Conservation (phyloP, 2,329 filamentous ascomycete genomes). For the Orbilia ellipsospora region DNA sequence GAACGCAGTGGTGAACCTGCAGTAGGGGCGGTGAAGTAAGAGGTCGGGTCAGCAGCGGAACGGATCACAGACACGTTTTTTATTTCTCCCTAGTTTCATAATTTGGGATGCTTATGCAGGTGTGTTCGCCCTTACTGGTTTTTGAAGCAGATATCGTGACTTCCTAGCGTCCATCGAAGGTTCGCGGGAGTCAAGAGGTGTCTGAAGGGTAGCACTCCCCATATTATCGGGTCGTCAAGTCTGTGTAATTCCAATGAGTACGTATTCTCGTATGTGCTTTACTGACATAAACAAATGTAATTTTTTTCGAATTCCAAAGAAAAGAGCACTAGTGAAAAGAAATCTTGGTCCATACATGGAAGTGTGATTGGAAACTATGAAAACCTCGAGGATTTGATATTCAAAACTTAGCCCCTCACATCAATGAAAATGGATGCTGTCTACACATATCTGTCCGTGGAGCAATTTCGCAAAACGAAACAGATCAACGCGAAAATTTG, state of each 20-base stretch:
- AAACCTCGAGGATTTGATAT: slow-evolving; percentile 10
- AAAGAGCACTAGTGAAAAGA: slow-evolving; percentile 5
- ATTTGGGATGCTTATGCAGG: not conserved
- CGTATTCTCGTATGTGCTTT: slow-evolving; percentile 57
- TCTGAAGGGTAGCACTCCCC: slow-evolving; percentile 83
- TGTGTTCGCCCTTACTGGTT: slow-evolving; percentile 30
- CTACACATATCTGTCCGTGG: too few relatives aligned
- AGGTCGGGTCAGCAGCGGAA: slow-evolving; percentile 6
- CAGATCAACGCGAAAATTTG: too few relatives aligned
- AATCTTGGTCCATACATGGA: slow-evolving; percentile 74
- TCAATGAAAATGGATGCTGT: too few relatives aligned
- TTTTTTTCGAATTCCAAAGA: not conserved
- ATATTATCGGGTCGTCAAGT: slow-evolving; percentile 92
- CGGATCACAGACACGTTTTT: not conserved
- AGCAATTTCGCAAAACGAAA: too few relatives aligned
- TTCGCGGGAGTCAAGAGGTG: slow-evolving; percentile 79
- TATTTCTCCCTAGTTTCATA: not conserved
- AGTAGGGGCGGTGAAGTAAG: slow-evolving; percentile 6
- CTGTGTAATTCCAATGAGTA: slow-evolving; percentile 65
- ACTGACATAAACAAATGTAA: too few relatives aligned
- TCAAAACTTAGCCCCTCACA: slow-evolving; percentile 6
- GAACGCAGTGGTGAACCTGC: slow-evolving; percentile 70
- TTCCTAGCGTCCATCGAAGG: slow-evolving; percentile 87
- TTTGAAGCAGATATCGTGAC: slow-evolving; percentile 94
- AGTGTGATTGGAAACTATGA: slow-evolving; percentile 83